phyloP scores from a whole-genome alignment of 2,329 filamentous ascomycete species.

The Alternaria arbusti region DNA sequence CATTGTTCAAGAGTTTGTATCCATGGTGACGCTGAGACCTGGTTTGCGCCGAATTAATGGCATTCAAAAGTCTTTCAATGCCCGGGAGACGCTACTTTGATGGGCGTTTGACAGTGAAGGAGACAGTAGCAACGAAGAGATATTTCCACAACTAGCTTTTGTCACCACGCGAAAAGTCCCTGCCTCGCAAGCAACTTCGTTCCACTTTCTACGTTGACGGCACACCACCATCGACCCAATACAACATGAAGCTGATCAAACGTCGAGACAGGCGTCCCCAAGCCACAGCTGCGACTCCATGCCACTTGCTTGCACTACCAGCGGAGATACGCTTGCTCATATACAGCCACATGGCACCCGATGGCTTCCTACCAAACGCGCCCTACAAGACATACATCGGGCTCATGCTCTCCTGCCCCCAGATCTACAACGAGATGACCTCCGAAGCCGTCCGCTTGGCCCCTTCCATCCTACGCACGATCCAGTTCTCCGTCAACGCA shows the following conservation, averaged over 20 bases:
- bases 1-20: not conserved
- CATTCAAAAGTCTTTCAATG: not conserved
- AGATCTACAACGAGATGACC: slow-evolving; percentile 5
- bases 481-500: not conserved
- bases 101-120: not conserved
- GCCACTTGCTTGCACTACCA: not conserved
- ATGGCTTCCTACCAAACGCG: not conserved
- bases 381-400: not conserved
- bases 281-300: not conserved
- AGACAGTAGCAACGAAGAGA: not conserved
- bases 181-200: not conserved
- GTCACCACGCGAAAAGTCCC: not conserved
- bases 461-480: not conserved
- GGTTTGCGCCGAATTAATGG: not conserved
- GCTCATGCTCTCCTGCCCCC: slow-evolving; percentile 8
- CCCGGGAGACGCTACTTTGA: not conserved
- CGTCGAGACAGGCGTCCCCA: not conserved
- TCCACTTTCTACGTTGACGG: not conserved
- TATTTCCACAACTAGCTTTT: not conserved
- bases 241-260: not conserved
- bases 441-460: not conserved
- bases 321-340: not conserved
- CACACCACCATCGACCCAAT: not conserved
- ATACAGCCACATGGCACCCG: not conserved
- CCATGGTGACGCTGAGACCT: not conserved